A percentile compares a stretch with the other conserved stretches of the same genome.
Conservation (phyloP, 495 filamentous ascomycete genomes). For the Darksidea phi region DNA sequence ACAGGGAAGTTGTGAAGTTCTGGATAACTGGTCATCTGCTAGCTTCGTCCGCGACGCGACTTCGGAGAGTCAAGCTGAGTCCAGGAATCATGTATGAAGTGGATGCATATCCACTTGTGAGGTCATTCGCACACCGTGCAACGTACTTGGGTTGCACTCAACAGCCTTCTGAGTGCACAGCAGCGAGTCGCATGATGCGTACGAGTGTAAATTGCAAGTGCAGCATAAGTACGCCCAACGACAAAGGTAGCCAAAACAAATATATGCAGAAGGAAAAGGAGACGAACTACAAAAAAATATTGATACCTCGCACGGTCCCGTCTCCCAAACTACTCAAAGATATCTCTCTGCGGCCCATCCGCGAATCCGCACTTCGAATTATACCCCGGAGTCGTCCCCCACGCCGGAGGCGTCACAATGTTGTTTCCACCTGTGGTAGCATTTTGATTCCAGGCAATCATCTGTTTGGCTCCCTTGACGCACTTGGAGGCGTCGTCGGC, state of each 20-base stretch:
- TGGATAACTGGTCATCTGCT: too few species aligned
- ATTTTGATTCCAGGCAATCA: conserved; percentile 53
- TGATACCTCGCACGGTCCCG: background rate
- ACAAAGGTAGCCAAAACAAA: background rate
- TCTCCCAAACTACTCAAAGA: conserved; percentile 37
- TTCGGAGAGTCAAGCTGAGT: too few species aligned
- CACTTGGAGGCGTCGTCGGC: conserved; percentile 47
- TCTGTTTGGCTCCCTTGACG: conserved; percentile 55
- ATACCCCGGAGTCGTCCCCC: conserved; percentile 44
- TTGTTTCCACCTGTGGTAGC: conserved; percentile 49
- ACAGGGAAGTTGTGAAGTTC: too few species aligned
- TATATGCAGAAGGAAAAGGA: background rate
- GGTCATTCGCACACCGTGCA: too few species aligned
- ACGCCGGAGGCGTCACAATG: conserved; percentile 34
- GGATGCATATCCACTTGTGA: too few species aligned
- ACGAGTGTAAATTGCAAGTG: too few species aligned
- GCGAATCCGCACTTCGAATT: conserved; percentile 47
- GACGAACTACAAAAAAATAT: too few species aligned
- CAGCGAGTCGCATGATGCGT: too few species aligned
- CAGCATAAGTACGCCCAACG: background rate
- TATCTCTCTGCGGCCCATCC: conserved; percentile 51
- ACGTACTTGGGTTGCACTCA: too few species aligned
- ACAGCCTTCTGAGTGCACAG: too few species aligned
- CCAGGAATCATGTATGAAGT: too few species aligned
- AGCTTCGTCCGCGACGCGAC: too few species aligned